Evolutionary conservation across 2,329 filamentous ascomycete genomes (phyloP).

Genomic region (Tetracladium maxilliforme): DNA sequence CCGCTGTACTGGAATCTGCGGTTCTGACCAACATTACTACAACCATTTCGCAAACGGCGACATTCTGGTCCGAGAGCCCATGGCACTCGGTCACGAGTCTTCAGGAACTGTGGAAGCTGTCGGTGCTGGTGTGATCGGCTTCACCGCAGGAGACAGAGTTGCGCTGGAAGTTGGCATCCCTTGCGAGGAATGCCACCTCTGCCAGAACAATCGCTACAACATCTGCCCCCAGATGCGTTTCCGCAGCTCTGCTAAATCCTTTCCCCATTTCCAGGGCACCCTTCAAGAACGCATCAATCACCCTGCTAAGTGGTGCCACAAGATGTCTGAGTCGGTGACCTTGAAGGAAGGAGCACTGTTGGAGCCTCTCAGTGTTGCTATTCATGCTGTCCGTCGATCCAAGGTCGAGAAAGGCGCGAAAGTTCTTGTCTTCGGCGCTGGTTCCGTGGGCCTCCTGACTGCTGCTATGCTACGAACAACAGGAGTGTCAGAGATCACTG

Average conservation of each 20-base stretch:
- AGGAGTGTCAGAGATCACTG: slow-evolving; percentile 31
- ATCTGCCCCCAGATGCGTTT: slow-evolving; percentile 43
- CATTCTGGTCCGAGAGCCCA: slow-evolving; percentile 26
- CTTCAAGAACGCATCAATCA: slow-evolving; percentile 41
- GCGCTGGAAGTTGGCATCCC: slow-evolving; percentile 13
- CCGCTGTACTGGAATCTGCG: slow-evolving; percentile 87
- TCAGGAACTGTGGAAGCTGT: slow-evolving; percentile 7
- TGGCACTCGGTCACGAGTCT: slow-evolving; percentile 21
- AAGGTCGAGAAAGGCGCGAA: slow-evolving; percentile 21
- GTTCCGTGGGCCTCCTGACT: slow-evolving; percentile 43
- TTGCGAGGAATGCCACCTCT: slow-evolving; percentile 25
- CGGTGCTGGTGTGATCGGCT: slow-evolving; percentile 4
- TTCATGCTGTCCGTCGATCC: slow-evolving; percentile 37
- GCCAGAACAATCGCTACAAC: slow-evolving; percentile 41
- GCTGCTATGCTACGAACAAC: slow-evolving; percentile 48
- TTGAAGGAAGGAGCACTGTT: slow-evolving; percentile 39
- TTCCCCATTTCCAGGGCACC: slow-evolving; percentile 42
- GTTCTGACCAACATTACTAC: slow-evolving; percentile 29
- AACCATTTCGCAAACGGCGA: slow-evolving; percentile 1
- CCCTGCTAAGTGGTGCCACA: slow-evolving; percentile 30
- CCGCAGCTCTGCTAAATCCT: slow-evolving; percentile 38
- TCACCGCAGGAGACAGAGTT: slow-evolving; percentile 9
- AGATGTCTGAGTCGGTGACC: slow-evolving; percentile 16
- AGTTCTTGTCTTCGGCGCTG: slow-evolving; percentile 43
- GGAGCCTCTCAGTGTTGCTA: slow-evolving; percentile 43